Evolutionary conservation across 1,284 basidiomycete species (phyloP), one percentile per base, ranked within the genome.

Genomic region (Fomitopsis betulina): DNA sequence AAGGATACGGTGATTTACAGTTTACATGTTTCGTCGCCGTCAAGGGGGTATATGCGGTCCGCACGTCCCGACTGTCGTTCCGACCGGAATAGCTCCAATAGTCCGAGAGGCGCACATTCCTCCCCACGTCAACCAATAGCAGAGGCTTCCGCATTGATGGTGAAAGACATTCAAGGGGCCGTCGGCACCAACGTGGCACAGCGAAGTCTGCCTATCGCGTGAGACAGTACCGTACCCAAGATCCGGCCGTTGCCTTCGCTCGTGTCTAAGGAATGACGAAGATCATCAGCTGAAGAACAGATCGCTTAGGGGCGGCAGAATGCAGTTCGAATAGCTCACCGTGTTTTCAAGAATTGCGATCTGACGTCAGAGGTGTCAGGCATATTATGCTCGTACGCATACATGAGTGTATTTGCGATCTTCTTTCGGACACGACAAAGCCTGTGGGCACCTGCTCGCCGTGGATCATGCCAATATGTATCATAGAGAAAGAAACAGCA

Each of bases 191-290:
- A 30, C 9, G 9, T 42, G 39, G 39, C 15, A 42, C 35, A n/a
- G 19, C n/a, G 32, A 37, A 51, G 15, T 13, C 32, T n/a, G 32
- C 2, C 49, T 51, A 51, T 51, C 33, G 15, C 33, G 49, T 37
- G 49, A 15, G 21, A 19, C 17, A 32, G 33, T 51, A 51, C 12
- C 49, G 32, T 51, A 32, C 25, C 12, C 32, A 35, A 37, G 49
- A 51, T 51, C 49, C 49, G 49, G 49, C 49, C 49, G 49, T n/a
- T 51, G 49, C 49, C 49, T 51, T 51, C 49, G 32, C 30, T 30
- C 17, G 9, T 37, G 49, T 21, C 19, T 51, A 51, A 23, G 33
- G 32, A 35, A 35, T 9, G 33, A 35, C 49, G 32, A 51, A 35
- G 49, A 51, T 51, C 49, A 51, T 19, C 33, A 27, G n/a, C 32